These are phyloP conservation scores for Diospyros kaki DNA, from an alignment of 148 eudicot genomes.

Conservation along the genomic window DNA sequence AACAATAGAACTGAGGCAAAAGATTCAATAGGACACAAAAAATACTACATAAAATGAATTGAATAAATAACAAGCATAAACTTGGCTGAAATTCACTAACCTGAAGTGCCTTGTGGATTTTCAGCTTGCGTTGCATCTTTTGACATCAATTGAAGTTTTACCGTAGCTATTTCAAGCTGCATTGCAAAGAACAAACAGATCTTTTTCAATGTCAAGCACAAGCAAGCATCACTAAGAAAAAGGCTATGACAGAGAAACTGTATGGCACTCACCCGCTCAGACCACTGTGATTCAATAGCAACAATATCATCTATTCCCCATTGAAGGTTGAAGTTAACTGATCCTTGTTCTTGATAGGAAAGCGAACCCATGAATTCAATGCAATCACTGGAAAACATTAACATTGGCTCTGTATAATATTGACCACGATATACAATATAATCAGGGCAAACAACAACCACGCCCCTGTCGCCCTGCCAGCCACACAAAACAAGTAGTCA, in stretches of 20 bases:
- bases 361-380: slow-evolving; percentile 33
- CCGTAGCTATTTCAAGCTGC: slow-evolving; percentile 42
- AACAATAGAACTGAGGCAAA: neutral
- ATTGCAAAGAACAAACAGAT: slow-evolving; percentile 16
- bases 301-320: slow-evolving; percentile 56
- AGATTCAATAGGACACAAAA: neutral
- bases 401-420: slow-evolving; percentile 42
- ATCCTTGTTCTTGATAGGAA: slow-evolving; percentile 26
- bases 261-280: slow-evolving; percentile 37
- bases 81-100: slow-evolving; percentile 22
- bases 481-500: slow-evolving; percentile 3
- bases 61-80: neutral
- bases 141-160: slow-evolving; percentile 35
- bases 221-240: neutral
- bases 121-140: slow-evolving; percentile 28
- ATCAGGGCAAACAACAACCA: slow-evolving; percentile 35
- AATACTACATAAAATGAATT: neutral
- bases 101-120: slow-evolving; percentile 26
- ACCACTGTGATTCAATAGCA: slow-evolving; percentile 43
- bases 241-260: neutral
- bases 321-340: slow-evolving; percentile 17
- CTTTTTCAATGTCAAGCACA: neutral
- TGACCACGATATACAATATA: slow-evolving; percentile 37
- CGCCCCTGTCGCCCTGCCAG: slow-evolving; percentile 40
- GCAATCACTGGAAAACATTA: slow-evolving; percentile 38